Evolutionary conservation across 2,329 filamentous ascomycete species (phyloP).

Genomic region (Fusarium annulatum): DNA sequence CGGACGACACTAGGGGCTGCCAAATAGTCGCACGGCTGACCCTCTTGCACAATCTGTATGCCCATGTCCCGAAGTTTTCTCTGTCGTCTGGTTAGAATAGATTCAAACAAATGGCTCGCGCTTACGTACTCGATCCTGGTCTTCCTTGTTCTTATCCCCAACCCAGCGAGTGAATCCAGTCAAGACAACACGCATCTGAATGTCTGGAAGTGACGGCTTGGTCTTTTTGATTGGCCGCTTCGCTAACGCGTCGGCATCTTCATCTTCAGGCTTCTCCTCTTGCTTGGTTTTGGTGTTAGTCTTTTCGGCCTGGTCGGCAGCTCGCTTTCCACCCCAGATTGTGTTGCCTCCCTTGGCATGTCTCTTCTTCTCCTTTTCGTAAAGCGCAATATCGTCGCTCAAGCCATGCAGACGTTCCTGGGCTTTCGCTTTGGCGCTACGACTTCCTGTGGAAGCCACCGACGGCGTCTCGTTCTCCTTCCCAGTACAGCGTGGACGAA

Average conservation of each 20-base stretch:
- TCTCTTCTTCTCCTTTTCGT: conserved; percentile 93
- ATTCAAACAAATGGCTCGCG: conserved; percentile 2
- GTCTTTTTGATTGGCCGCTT: conserved; percentile 69
- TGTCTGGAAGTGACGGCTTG: conserved; percentile 69
- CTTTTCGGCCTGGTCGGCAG: conserved; percentile 68
- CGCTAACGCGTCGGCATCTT: conserved; percentile 57
- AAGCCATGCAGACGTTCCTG: conserved; percentile 79
- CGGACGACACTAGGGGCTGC: conserved; percentile 88
- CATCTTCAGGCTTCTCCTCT: conserved; percentile 58
- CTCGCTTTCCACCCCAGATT: conserved; percentile 72
- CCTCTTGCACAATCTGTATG: conserved; percentile 82
- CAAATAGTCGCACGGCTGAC: conserved; percentile 82
- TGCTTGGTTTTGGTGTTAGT: conserved; percentile 59
- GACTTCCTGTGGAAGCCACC: conserved; percentile 73
- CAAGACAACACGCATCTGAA: conserved; percentile 80
- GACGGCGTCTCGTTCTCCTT: conserved; percentile 90
- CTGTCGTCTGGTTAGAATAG: conserved; percentile 57
- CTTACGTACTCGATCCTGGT: conserved; percentile 78
- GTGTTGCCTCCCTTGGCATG: conserved; percentile 58
- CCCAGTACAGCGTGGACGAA: conserved; percentile 60
- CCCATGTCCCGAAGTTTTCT: conserved; percentile 85
- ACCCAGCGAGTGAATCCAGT: conserved; percentile 90
- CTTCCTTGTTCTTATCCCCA: conserved; percentile 77
- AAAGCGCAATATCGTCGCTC: conserved; percentile 86
- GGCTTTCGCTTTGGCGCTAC: conserved; percentile 90